Evolutionary conservation across 208 protist species (phyloP).

Genomic region (Willaertia magna): DNA sequence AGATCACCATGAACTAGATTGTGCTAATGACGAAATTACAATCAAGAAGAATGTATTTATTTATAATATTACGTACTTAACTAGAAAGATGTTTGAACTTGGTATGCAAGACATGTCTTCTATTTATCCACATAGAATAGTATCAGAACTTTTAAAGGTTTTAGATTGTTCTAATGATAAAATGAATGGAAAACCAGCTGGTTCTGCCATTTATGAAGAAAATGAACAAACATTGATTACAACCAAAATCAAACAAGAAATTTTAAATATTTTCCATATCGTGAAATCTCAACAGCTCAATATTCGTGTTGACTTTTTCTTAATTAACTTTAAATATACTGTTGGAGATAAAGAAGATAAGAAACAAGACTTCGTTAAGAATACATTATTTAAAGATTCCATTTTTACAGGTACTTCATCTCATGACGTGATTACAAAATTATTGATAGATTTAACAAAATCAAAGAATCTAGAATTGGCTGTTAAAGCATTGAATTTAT

Average conservation of each 20-base stretch:
- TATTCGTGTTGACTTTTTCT: not conserved
- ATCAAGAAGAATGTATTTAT: not conserved
- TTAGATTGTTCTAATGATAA: not conserved
- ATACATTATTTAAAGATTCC: not conserved
- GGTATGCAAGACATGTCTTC: not conserved
- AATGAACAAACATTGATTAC: not conserved
- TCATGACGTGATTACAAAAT: not conserved
- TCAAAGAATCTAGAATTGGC: not conserved
- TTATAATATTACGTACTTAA: not conserved
- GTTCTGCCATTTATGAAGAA: not conserved
- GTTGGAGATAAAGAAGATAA: not conserved
- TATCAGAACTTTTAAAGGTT: not conserved
- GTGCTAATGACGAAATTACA: not conserved
- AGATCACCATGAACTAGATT: not conserved
- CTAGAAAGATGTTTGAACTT: not conserved
- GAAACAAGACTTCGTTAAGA: not conserved
- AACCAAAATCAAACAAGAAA: not conserved
- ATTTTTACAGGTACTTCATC: not conserved
- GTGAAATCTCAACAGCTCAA: not conserved
- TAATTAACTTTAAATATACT: not conserved
- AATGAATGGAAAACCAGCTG: not conserved
- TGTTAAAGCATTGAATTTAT: not conserved
- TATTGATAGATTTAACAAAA: not conserved
- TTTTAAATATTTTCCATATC: not conserved
- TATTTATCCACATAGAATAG: not conserved